Evolutionary conservation across 345 rosid genomes (phyloP).

Genomic region (Rhizophora apiculata): DNA sequence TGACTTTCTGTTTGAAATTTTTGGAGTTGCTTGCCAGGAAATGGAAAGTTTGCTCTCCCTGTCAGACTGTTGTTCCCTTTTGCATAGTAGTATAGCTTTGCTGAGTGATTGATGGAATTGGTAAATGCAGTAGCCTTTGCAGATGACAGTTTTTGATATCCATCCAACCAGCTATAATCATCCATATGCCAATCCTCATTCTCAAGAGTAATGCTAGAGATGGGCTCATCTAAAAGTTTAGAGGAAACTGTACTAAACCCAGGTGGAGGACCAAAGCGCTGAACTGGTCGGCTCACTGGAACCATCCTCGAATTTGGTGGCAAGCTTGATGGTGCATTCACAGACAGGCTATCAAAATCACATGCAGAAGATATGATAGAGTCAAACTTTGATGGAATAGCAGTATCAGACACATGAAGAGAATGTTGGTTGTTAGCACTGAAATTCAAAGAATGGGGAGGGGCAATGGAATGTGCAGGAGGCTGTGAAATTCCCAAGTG

Average conservation of each 20-base stretch:
- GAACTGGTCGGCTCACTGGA: constrained; percentile 71
- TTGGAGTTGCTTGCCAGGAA: constrained; percentile 71
- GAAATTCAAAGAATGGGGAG: constrained; percentile 40
- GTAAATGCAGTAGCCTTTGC: constrained; percentile 40
- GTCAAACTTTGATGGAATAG: constrained; percentile 44
- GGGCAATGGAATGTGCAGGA: constrained; percentile 31
- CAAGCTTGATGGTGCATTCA: constrained; percentile 33
- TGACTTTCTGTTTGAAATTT: constrained; percentile 42
- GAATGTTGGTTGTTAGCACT: constrained; percentile 41
- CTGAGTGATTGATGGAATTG: constrained; percentile 36
- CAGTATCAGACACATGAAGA: constrained; percentile 39
- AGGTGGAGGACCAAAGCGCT: constrained; percentile 92
- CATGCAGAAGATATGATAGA: constrained; percentile 43
- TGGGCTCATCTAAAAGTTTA: constrained; percentile 43
- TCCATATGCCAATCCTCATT: constrained; percentile 43
- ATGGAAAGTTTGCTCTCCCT: constrained; percentile 67
- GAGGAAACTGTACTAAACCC: constrained; percentile 70
- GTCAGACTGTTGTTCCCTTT: constrained; percentile 43
- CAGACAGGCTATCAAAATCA: constrained; percentile 36
- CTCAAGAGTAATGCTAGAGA: constrained; percentile 37
- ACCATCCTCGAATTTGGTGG: constrained; percentile 45
- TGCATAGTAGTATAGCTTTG: constrained; percentile 45
- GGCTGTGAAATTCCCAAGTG: constrained; percentile 34
- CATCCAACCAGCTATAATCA: constrained; percentile 99
- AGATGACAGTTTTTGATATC: constrained; percentile 65